These are phyloP conservation scores for Mycena epipterygia DNA, from an alignment of 768 basidiomycete species.

Conservation along the genomic window DNA sequence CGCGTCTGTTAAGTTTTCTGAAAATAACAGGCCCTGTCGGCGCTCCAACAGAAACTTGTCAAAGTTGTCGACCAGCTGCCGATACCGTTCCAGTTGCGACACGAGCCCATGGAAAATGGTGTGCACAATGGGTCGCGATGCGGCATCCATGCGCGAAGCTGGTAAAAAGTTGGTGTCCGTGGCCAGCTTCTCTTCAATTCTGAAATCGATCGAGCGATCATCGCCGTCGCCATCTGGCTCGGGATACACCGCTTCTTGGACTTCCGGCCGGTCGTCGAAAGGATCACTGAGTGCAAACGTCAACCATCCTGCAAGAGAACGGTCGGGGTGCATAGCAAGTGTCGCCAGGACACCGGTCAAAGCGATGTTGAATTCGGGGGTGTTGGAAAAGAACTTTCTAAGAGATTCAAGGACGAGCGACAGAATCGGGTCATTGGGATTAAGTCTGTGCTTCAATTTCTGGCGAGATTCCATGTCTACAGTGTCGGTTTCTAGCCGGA, in stretches of 20 bases:
- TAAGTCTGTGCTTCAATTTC: conserved; percentile 79
- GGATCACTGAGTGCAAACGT: conserved; percentile 71
- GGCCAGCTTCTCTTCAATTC: conserved; percentile 74
- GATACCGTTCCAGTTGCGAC: conserved; percentile 85
- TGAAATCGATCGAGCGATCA: conserved; percentile 85
- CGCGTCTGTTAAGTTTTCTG: conserved; percentile 93
- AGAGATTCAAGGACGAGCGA: conserved; percentile 78
- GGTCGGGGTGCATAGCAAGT: conserved; percentile 87
- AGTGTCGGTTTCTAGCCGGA: conserved; percentile 56
- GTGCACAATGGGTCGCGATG: conserved; percentile 83
- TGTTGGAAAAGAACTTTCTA: conserved; percentile 85
- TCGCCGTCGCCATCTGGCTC: conserved; percentile 71
- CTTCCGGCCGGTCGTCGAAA: conserved; percentile 32
- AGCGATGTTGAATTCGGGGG: conserved; percentile 89
- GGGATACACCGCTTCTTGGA: conserved; percentile 33
- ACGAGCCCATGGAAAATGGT: conserved; percentile 86
- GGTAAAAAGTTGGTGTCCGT: conserved; percentile 71
- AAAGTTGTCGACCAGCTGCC: conserved; percentile 80
- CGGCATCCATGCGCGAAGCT: conserved; percentile 77
- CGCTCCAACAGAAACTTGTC: conserved; percentile 89
- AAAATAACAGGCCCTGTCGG: conserved; percentile 90
- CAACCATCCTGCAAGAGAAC: conserved; percentile 91
- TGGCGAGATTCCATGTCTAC: conserved; percentile 54
- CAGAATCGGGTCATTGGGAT: conserved; percentile 83
- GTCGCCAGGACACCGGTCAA: conserved; percentile 87